phyloP scores from a whole-genome alignment of 2,329 filamentous ascomycete genomes.

The Aaosphaeria pasadenensis region DNA sequence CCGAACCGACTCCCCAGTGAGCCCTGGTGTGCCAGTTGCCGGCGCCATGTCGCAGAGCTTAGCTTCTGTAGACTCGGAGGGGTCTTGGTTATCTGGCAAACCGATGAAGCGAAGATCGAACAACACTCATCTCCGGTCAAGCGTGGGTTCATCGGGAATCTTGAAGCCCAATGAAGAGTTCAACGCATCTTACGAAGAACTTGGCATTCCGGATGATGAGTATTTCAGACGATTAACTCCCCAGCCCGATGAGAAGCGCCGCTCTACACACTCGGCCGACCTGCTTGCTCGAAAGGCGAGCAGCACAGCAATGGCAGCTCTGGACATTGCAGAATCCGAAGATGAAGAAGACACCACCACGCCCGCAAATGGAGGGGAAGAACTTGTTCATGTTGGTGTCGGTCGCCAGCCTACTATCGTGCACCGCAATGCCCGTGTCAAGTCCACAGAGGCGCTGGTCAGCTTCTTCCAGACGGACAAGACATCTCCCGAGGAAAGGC shows the following conservation, averaged over 20 bases:
- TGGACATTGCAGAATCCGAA: slow-evolving; percentile 40
- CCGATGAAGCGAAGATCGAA: slow-evolving; percentile 49
- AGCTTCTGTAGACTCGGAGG: slow-evolving; percentile 93
- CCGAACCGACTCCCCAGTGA: slow-evolving; percentile 44
- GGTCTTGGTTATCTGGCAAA: slow-evolving; percentile 87
- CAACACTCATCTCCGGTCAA: slow-evolving; percentile 46
- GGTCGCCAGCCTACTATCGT: slow-evolving; percentile 63
- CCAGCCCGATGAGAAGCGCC: slow-evolving; percentile 44
- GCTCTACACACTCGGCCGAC: slow-evolving; percentile 22
- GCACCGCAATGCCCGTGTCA: slow-evolving; percentile 55
- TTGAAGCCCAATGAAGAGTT: slow-evolving; percentile 51
- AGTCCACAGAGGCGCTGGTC: slow-evolving; percentile 60
- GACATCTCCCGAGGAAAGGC: slow-evolving; percentile 18
- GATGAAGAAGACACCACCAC: slow-evolving; percentile 18
- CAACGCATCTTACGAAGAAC: slow-evolving; percentile 63
- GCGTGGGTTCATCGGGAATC: slow-evolving; percentile 41
- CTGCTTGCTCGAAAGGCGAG: slow-evolving; percentile 35
- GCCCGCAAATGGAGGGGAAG: slow-evolving; percentile 25
- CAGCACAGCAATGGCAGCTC: slow-evolving; percentile 44
- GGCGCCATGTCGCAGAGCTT: slow-evolving; percentile 71
- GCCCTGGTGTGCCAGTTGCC: slow-evolving; percentile 24
- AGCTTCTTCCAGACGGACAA: slow-evolving; percentile 47
- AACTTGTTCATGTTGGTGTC: slow-evolving; percentile 51
- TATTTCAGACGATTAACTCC: slow-evolving; percentile 61
- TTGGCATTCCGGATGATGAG: slow-evolving; percentile 67